Evolutionary conservation across 768 basidiomycete species (phyloP).

Genomic region (Boletus reticuloceps): DNA sequence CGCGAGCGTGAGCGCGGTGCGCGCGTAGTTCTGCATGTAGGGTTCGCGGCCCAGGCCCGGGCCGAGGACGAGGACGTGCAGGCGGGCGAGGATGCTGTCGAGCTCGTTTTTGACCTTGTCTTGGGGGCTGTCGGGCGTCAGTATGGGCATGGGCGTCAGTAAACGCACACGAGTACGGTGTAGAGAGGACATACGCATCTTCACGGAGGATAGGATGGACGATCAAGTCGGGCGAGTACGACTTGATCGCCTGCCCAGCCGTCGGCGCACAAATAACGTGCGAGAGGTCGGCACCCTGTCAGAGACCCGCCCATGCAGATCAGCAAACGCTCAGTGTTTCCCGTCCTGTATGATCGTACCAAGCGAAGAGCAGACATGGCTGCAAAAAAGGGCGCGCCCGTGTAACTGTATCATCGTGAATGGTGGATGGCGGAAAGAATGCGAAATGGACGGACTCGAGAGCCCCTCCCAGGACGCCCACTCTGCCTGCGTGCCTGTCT

Average conservation of each 20-base stretch:
- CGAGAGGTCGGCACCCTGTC: conserved; percentile 86
- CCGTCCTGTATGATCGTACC: conserved; percentile 36
- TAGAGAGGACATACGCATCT: conserved; percentile 48
- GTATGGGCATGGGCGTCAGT: neutral
- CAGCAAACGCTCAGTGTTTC: too few relatives aligned
- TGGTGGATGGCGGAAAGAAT: neutral
- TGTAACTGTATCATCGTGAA: conserved; percentile 60
- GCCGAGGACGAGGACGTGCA: conserved; percentile 92
- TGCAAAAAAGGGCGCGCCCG: conserved; percentile 96
- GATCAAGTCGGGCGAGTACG: conserved; percentile 95
- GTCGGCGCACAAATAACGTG: conserved; percentile 97
- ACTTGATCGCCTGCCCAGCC: conserved; percentile 92
- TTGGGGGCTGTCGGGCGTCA: conserved; percentile 37
- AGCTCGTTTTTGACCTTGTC: conserved; percentile 51
- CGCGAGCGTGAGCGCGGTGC: conserved; percentile 72
- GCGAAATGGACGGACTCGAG: conserved; percentile 66
- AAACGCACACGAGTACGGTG: neutral
- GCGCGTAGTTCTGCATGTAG: conserved; percentile 86
- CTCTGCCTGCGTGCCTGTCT: conserved; percentile 53
- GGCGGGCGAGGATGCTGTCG: conserved; percentile 69
- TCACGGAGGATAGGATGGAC: conserved; percentile 89
- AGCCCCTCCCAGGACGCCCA: conserved; percentile 93
- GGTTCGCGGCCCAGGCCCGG: conserved; percentile 90
- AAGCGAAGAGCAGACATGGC: conserved; percentile 87
- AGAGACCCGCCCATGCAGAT: too few relatives aligned